Evolutionary conservation across 2,329 filamentous ascomycete genomes (phyloP).

Genomic region (Colletotrichum viniferum): DNA sequence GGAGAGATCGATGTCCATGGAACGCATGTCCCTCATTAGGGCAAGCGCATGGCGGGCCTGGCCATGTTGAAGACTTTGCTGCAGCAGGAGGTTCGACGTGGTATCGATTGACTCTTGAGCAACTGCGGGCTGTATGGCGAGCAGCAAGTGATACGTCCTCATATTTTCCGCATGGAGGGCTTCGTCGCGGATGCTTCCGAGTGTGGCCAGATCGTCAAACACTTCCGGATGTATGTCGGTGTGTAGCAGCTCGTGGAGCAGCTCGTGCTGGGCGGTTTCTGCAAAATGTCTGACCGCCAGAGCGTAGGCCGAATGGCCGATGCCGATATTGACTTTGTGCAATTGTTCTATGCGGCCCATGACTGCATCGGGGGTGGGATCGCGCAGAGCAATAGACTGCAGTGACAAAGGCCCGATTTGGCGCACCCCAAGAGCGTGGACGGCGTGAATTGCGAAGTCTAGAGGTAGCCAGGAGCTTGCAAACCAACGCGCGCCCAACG

Average conservation of each 20-base stretch:
- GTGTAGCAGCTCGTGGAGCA: slow-evolving; percentile 49
- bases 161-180: slow-evolving; percentile 41
- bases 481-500: slow-evolving; percentile 79
- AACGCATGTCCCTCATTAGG: slow-evolving; percentile 42
- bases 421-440: slow-evolving; percentile 73
- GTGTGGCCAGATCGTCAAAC: slow-evolving; percentile 50
- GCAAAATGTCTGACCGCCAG: slow-evolving; percentile 70
- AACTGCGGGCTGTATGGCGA: slow-evolving; percentile 44
- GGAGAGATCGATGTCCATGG: slow-evolving; percentile 33
- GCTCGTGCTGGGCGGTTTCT: slow-evolving; percentile 53
- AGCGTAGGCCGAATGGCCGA: slow-evolving; percentile 68
- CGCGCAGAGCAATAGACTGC: slow-evolving; percentile 75
- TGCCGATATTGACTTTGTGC: slow-evolving; percentile 63
- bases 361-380: slow-evolving; percentile 61
- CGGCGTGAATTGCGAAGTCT: slow-evolving; percentile 71
- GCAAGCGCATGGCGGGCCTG: slow-evolving; percentile 30
- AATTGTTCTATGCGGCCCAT: slow-evolving; percentile 64
- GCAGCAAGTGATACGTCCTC: slow-evolving; percentile 46
- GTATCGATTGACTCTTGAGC: slow-evolving; percentile 30
- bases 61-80: slow-evolving; percentile 29
- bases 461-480: slow-evolving; percentile 74
- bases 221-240: slow-evolving; percentile 61
- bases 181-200: slow-evolving; percentile 41
- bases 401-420: slow-evolving; percentile 77
- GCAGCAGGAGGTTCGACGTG: slow-evolving; percentile 38